Conservation (phyloP, 495 filamentous ascomycete genomes). For the Amphirosellinia nigrospora region DNA sequence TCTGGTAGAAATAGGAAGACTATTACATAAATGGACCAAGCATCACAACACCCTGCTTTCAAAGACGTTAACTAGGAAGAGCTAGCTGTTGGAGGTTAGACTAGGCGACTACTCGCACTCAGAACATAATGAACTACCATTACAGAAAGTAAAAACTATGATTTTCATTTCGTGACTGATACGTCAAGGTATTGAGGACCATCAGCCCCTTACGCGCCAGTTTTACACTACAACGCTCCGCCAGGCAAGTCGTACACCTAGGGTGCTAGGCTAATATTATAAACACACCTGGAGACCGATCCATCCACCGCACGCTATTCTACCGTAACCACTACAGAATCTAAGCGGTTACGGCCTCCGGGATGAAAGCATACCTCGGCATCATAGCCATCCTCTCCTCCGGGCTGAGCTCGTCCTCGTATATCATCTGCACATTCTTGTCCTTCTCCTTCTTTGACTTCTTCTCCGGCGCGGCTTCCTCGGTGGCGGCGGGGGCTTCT, state of each 20-base stretch:
- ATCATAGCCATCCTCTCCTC: constrained; percentile 86
- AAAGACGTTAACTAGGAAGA: not conserved
- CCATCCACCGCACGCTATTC: not conserved
- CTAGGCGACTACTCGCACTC: not conserved
- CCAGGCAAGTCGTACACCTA: not conserved
- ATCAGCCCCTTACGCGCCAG: not conserved
- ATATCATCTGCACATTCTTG: constrained; percentile 74
- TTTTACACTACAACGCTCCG: not conserved
- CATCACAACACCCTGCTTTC: not conserved
- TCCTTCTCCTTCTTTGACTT: constrained; percentile 74
- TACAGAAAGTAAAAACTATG: not conserved
- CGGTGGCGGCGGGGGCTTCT: constrained; percentile 47
- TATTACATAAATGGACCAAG: not conserved
- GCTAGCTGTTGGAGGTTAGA: not conserved
- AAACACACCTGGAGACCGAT: not conserved
- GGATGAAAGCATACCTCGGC: constrained; percentile 75
- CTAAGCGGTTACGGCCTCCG: constrained; percentile 45
- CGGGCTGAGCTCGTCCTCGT: constrained; percentile 78
- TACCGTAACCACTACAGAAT: not conserved
- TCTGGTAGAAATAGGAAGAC: not conserved
- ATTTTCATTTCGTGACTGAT: not conserved
- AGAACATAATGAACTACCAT: not conserved
- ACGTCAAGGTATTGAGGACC: not conserved
- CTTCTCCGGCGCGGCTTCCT: constrained; percentile 59
- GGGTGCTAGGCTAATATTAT: not conserved